phyloP scores from a whole-genome alignment of 768 basidiomycete genomes.

The Agaricus sinodeliciosus region DNA sequence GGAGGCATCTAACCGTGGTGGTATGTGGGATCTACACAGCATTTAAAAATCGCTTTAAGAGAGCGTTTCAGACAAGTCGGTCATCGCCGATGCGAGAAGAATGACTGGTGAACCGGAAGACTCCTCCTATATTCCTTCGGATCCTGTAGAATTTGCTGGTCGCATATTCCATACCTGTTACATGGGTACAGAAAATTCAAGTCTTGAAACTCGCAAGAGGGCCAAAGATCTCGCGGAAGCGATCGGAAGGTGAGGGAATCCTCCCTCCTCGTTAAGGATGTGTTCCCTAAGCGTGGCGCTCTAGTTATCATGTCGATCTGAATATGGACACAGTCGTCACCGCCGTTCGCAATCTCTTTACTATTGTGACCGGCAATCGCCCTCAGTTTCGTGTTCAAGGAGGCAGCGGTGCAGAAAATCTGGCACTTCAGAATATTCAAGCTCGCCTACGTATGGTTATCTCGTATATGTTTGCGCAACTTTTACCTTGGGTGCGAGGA shows the following conservation, averaged over 20 bases:
- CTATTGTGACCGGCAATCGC: slow-evolving; percentile 59
- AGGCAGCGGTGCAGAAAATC: slow-evolving; percentile 81
- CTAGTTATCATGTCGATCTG: slow-evolving; percentile 84
- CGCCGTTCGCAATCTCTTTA: slow-evolving; percentile 77
- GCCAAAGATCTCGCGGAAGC: slow-evolving; percentile 84
- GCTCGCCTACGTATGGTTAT: slow-evolving; percentile 93
- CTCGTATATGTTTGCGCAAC: slow-evolving; percentile 91
- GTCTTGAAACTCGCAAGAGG: slow-evolving; percentile 72
- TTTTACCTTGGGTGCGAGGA: slow-evolving; percentile 88
- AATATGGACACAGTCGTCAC: slow-evolving; percentile 95
- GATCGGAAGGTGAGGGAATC: slow-evolving; percentile 69
- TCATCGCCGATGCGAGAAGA: slow-evolving; percentile 85
- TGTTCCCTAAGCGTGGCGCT: neutral
- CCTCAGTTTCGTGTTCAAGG: slow-evolving; percentile 82
- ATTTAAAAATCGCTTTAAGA: neutral
- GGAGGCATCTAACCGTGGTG: slow-evolving; percentile 66
- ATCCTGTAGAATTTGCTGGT: slow-evolving; percentile 79
- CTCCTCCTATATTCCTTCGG: slow-evolving; percentile 78
- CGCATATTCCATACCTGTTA: slow-evolving; percentile 97
- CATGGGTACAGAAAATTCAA: slow-evolving; percentile 98
- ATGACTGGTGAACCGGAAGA: slow-evolving; percentile 80
- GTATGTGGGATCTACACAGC: slow-evolving; percentile 32
- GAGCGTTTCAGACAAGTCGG: slow-evolving; percentile 55
- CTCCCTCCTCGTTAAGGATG: neutral
- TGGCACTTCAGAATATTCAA: slow-evolving; percentile 98